These are phyloP conservation scores for Aspergillus sclerotiicarbonarius DNA, from an alignment of 495 filamentous ascomycete species.

Conservation along the genomic window DNA sequence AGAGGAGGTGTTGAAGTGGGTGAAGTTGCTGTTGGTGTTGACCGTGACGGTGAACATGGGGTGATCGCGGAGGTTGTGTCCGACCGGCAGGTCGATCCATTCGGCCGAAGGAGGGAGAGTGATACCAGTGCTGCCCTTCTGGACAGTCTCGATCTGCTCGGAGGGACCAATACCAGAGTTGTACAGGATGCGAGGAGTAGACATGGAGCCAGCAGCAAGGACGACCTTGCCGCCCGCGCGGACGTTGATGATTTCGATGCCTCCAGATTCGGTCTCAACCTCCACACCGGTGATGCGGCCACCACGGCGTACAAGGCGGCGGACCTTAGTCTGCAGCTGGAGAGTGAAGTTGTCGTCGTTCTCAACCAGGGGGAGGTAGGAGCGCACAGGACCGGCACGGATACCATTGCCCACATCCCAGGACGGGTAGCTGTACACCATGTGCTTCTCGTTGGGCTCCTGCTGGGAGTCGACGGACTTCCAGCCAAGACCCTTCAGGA, in stretches of 20 bases:
- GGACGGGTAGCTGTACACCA: conserved; percentile 58
- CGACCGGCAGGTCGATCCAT: conserved; percentile 70
- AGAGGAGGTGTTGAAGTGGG: conserved; percentile 62
- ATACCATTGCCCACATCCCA: conserved; percentile 65
- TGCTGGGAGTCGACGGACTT: conserved; percentile 56
- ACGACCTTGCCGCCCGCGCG: conserved; percentile 60
- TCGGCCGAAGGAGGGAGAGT: conserved; percentile 51
- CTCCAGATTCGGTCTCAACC: conserved; percentile 56
- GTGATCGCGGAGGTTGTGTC: conserved; percentile 70
- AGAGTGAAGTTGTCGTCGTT: conserved; percentile 64
- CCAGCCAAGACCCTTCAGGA: conserved; percentile 57
- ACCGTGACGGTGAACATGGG: conserved; percentile 62
- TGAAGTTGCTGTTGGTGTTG: conserved; percentile 57
- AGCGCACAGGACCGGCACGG: conserved; percentile 65
- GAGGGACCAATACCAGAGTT: conserved; percentile 59
- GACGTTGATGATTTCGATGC: conserved; percentile 58
- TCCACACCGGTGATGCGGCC: conserved; percentile 63
- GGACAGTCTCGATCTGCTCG: conserved; percentile 56
- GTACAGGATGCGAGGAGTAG: conserved; percentile 65
- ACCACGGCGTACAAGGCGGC: conserved; percentile 59
- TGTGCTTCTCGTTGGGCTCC: conserved; percentile 60
- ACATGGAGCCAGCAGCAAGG: conserved; percentile 64
- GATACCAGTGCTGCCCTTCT: conserved; percentile 32
- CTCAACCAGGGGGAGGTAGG: conserved; percentile 64
- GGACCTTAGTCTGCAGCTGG: conserved; percentile 60